phyloP scores from a whole-genome alignment of 1,284 basidiomycete genomes.

The Phlebopus sp. region DNA sequence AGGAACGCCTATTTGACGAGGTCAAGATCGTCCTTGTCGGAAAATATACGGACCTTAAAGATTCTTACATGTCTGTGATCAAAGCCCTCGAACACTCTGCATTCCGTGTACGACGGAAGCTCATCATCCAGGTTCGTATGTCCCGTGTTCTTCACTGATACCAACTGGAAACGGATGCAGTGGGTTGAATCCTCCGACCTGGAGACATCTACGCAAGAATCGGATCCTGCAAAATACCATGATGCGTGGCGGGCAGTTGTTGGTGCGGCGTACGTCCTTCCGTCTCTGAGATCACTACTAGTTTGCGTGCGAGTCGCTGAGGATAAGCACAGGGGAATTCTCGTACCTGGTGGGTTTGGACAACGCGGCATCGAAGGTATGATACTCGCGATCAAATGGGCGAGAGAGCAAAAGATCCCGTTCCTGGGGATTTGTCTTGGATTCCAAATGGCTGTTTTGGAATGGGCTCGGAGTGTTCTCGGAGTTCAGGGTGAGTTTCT shows the following conservation, averaged over 20 bases:
- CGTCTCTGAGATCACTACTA: background rate
- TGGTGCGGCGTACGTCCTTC: slow-evolving; percentile 67
- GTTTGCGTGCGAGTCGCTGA: slow-evolving; percentile 12
- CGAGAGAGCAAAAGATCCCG: slow-evolving; percentile 91
- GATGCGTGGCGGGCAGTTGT: slow-evolving; percentile 95
- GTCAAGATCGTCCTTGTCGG: slow-evolving; percentile 94
- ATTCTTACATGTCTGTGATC: slow-evolving; percentile 98
- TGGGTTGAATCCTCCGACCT: slow-evolving; percentile 98
- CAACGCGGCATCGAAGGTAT: slow-evolving; percentile 94
- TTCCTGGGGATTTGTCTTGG: slow-evolving; percentile 98
- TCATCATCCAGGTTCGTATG: slow-evolving; percentile 67
- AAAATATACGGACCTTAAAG: slow-evolving; percentile 96
- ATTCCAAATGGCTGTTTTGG: slow-evolving; percentile 96
- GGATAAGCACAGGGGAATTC: slow-evolving; percentile 61
- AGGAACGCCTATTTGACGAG: slow-evolving; percentile 90
- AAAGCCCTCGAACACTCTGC: slow-evolving; percentile 98
- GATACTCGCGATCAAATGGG: slow-evolving; percentile 96
- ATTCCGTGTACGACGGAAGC: slow-evolving; percentile 84
- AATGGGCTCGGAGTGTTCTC: slow-evolving; percentile 90
- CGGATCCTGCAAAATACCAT: slow-evolving; percentile 88
- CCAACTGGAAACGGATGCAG: slow-evolving; percentile 38
- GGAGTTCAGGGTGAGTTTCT: slow-evolving; percentile 58
- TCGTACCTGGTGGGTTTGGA: slow-evolving; percentile 96
- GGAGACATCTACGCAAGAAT: slow-evolving; percentile 76
- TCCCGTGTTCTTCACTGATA: slow-evolving; percentile 2